Base-by-base conservation (phyloP, 495 filamentous ascomycete genomes). In the Sabuloglossum arenarium region DNA sequence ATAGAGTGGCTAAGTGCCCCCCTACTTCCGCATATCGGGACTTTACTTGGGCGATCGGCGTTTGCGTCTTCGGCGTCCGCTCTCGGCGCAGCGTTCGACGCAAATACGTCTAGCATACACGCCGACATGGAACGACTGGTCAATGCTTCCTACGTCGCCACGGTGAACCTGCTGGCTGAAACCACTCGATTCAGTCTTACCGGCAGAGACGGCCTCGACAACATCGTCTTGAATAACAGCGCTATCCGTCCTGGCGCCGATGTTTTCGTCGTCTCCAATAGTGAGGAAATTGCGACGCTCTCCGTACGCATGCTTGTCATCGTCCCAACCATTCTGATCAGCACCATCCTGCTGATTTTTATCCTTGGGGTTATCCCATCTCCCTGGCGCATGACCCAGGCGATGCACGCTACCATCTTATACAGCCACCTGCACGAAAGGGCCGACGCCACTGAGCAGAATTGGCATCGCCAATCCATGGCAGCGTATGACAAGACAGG, bases 201-300 rank as follows among this genome's bases (percentile, higher is more conserved):
- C 0, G 49, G 47, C 0, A 50, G 25, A 14, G 21, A 57, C 19
- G 27, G 61, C 12, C 24, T 19, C 24, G 65, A 67, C 23, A 16
- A 57, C 56, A 43, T 61, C 12, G 59, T 57, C n/a, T 42, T 39
- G 8, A 58, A 53, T 25, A 47, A 60, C 6, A 52, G 50, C 31
- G 55, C 56, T 23, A 24, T 56, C 14, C 45, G 42, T 6, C 55
- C 53, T 14, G 66, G 65, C 0, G 52, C 61, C 0, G 64, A 32
- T 28, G 63, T 63, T 14, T 70, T 70, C 56, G 67, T 70, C 37
- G 62, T 70, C 42, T 65, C 62, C 58, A 65, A n/a, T n/a, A n/a
- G 59, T 31, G 29, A 61, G 16, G 65, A 69, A 32, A 61, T 65
- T 47, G 45, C 62, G 0, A 61, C 68, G 0, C 46, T 70, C 27